Evolutionary conservation across 129 eudicot species (phyloP).

Genomic region (Lactuca sativa): DNA sequence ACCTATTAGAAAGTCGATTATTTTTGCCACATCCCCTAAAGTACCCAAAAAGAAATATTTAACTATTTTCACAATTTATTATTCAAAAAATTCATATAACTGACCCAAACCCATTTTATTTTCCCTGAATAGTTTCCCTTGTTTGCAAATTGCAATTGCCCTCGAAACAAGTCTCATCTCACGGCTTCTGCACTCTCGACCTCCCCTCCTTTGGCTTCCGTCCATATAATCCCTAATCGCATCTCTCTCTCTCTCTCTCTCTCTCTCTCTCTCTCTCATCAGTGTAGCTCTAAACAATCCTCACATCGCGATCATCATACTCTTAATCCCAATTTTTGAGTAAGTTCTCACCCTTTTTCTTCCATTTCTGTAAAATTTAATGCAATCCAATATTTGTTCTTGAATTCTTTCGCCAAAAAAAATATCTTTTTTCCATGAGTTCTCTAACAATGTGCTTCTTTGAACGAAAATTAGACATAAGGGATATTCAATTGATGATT

Average conservation of each 20-base stretch:
- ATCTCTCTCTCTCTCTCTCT: neutral
- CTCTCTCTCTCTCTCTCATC: neutral
- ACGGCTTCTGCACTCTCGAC: constrained; percentile 4
- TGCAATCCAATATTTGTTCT: neutral
- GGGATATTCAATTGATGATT: neutral
- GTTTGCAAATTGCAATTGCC: neutral
- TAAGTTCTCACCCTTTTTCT: constrained; percentile 3
- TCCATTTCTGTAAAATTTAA: neutral
- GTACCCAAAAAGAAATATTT: too few relatives aligned
- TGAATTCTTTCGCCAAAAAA: neutral
- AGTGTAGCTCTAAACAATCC: neutral
- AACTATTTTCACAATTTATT: too few relatives aligned
- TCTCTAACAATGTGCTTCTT: neutral
- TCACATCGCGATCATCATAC: neutral
- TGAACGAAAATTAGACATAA: neutral
- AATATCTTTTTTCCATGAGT: neutral
- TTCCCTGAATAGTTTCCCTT: neutral
- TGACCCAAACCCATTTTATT: neutral
- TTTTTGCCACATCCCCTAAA: too few relatives aligned
- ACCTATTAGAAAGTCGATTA: too few relatives aligned
- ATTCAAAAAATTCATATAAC: too few relatives aligned
- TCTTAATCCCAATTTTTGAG: constrained; percentile 1
- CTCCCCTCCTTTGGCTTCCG: constrained; percentile 2
- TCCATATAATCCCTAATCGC: constrained; percentile 13
- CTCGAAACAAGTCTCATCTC: neutral